These are phyloP conservation scores for Jaltomata sinuosa DNA, from an alignment of 257 asterid genomes.

Conservation along the genomic window DNA sequence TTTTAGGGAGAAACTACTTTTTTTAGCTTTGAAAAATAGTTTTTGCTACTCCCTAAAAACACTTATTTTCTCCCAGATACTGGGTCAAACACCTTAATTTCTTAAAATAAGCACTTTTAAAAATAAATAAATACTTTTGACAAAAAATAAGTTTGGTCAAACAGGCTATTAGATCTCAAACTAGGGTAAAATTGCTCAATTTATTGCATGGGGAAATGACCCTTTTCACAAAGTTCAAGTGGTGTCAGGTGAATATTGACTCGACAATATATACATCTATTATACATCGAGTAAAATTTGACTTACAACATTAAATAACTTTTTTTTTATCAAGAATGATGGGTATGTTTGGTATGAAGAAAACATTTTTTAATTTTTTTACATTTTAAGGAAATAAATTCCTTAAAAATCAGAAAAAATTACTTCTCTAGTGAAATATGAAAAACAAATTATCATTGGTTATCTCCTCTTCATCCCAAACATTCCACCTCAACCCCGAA, in stretches of 20 bases:
- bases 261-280: not conserved
- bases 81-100: no score
- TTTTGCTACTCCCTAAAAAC: no score
- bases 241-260: not conserved
- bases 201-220: not conserved
- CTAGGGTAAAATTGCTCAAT: not conserved
- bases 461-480: not conserved
- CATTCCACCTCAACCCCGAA: not conserved
- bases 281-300: not conserved
- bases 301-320: not conserved
- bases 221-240: not conserved
- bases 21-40: no score
- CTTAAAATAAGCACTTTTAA: no score
- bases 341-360: not conserved
- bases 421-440: not conserved
- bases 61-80: no score
- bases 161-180: not conserved
- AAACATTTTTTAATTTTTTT: not conserved
- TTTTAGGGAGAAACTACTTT: no score
- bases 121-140: no score
- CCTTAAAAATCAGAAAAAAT: not conserved
- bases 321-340: not conserved
- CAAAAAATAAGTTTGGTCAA: no score
- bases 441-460: not conserved
- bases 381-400: not conserved